Percentiles rank a stretch among this genome's conserved stretches.
phyloP scores from a whole-genome alignment of 345 rosid genomes.

The Syzygium oleosum region DNA sequence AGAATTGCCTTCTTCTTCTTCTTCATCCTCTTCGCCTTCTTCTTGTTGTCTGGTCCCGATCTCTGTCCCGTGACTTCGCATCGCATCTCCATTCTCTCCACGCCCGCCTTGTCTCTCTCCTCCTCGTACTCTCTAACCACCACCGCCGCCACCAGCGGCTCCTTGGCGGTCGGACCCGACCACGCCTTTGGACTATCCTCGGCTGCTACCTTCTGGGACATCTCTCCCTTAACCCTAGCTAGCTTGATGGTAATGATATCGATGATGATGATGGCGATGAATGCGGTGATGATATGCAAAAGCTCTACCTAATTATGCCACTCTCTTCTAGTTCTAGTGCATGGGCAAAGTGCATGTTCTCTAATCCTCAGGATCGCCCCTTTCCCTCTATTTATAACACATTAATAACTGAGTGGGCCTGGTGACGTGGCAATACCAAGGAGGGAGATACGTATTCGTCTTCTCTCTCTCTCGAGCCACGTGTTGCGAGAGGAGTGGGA shows the following conservation, averaged over 20 bases:
- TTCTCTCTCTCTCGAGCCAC: neutral
- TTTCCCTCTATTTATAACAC: neutral
- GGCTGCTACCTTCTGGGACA: conserved; percentile 30
- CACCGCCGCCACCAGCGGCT: neutral
- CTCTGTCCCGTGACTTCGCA: conserved; percentile 27
- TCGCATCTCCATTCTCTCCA: conserved; percentile 55
- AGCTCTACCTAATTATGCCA: neutral
- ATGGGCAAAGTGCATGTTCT: neutral
- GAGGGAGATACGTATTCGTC: neutral
- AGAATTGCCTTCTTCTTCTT: conserved; percentile 29
- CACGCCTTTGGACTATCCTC: neutral
- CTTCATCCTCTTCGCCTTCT: conserved; percentile 18
- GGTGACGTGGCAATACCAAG: neutral
- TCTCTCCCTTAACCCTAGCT: neutral
- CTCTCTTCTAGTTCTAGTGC: neutral
- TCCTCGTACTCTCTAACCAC: conserved; percentile 59
- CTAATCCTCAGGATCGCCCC: neutral
- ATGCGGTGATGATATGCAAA: neutral
- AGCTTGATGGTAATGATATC: neutral
- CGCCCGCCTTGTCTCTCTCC: conserved; percentile 39
- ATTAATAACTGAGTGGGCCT: neutral
- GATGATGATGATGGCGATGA: neutral
- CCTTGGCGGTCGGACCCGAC: neutral
- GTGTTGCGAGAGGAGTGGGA: neutral
- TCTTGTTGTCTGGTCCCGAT: neutral